These are phyloP conservation scores for Westerdykella sp. DNA, from an alignment of 2,329 filamentous ascomycete genomes.

Conservation along the genomic window DNA sequence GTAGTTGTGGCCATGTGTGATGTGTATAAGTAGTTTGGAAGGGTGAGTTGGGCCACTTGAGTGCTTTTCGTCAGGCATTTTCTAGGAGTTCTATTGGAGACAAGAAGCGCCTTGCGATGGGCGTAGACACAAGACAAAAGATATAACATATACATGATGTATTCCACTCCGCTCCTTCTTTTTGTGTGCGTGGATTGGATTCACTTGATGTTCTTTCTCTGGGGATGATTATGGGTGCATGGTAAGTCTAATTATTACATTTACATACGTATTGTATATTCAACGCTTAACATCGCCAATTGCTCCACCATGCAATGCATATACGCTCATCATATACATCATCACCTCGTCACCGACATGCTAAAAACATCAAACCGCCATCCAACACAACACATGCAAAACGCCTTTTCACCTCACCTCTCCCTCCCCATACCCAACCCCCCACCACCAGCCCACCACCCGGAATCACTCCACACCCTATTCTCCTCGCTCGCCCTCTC, in stretches of 20 bases:
- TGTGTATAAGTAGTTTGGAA: background rate
- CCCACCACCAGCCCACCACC: conserved; percentile 33
- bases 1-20: background rate
- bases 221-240: too few species aligned
- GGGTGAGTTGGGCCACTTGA: background rate
- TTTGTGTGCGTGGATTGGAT: too few species aligned
- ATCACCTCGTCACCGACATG: background rate
- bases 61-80: background rate
- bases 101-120: background rate
- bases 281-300: background rate
- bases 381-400: background rate
- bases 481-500: conserved; percentile 28
- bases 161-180: background rate
- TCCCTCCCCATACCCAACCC: background rate
- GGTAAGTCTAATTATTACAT: too few species aligned
- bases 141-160: background rate
- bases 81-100: background rate
- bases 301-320: background rate
- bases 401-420: background rate
- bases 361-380: background rate
- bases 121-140: background rate
- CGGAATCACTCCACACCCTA: conserved; percentile 26
- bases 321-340: background rate
- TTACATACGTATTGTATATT: background rate
- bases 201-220: too few species aligned